Evolutionary conservation across 192 early-diverging fungal genomes (phyloP), one percentile per base, ranked within the genome.

Genomic region (Umbelopsis ramanniana): DNA sequence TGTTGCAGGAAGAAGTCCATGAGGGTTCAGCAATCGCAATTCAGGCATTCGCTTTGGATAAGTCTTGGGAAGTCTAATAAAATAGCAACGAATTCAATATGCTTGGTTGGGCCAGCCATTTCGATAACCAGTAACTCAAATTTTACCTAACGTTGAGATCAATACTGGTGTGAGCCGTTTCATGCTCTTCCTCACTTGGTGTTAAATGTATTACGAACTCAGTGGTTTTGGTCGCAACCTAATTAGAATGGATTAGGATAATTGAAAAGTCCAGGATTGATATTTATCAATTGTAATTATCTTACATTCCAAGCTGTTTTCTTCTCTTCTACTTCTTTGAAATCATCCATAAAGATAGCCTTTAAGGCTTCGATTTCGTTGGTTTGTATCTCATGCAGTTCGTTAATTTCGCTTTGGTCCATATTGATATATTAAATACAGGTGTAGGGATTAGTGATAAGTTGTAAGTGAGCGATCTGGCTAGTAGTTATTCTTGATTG

Each of bases 281-380:
- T 19, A 60, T 26, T 19, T 4, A 35, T 35, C 19, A 29, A n/a
- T 37, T 37, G n/a, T 19, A 2, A 12, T 38, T 14, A 33, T 37
- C 57, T 55, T 75, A 83, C 85, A 81, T 86, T 86, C 87, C 87
- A 88, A 12, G 83, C 82, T 38, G 80, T 79, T 38, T 76, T 74
- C 8, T 81, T 82, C 9, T 74, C 68, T 19, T 75, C 72, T 1
- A 88, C 81, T 8, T 77, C 70, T 46, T 81, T 72, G 67, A 83
- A 88, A 53, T 88, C 87, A 29, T 86, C 87, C 87, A 88, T 88
- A 70, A 79, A 88, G 37, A 88, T 88, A n/a, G 87, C 87, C 76
- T 81, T 75, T 15, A 93, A 77, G 37, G 89, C 92, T 67, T 88
- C 89, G 29, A 93, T 77, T 80, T 93, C 92, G 76, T 91, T 88